phyloP scores from a whole-genome alignment of 371 early-diverging fungal genomes.

The Choanephora cucurbitarum region DNA sequence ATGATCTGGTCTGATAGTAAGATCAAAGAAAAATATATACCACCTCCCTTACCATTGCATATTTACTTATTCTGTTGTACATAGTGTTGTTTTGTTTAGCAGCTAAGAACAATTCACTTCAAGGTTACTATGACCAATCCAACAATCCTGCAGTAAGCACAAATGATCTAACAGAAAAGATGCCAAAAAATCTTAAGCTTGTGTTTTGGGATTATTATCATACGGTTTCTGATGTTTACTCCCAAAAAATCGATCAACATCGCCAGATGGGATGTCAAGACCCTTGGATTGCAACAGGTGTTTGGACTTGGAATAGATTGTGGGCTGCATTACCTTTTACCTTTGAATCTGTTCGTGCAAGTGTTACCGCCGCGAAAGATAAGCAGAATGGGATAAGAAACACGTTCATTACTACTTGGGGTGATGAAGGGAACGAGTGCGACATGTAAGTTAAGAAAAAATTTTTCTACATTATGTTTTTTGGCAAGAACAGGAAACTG shows the following conservation, averaged over 20 bases:
- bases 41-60: not conserved
- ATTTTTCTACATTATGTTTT: too few relatives aligned
- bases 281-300: conserved; percentile 79
- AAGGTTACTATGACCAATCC: conserved; percentile 76
- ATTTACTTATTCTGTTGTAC: not conserved
- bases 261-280: conserved; percentile 75
- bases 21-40: too few relatives aligned
- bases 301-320: conserved; percentile 88
- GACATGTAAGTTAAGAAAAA: conserved; percentile 56
- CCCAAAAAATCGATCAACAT: conserved; percentile 79
- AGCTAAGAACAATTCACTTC: conserved; percentile 75
- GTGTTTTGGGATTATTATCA: conserved; percentile 92
- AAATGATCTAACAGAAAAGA: conserved; percentile 55
- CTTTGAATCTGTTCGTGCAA: conserved; percentile 75
- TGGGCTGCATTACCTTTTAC: conserved; percentile 83
- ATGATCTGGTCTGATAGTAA: conserved; percentile 91
- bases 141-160: conserved; percentile 53
- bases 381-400: conserved; percentile 62
- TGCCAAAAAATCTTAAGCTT: conserved; percentile 71
- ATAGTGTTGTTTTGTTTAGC: conserved; percentile 71
- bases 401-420: conserved; percentile 84
- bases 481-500: too few relatives aligned
- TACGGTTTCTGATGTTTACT: conserved; percentile 67
- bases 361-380: conserved; percentile 69
- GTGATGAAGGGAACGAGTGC: conserved; percentile 91